Base-by-base conservation (phyloP, 228 moss, liverwort and hornwort species). In the Sphagnum fallax region DNA sequence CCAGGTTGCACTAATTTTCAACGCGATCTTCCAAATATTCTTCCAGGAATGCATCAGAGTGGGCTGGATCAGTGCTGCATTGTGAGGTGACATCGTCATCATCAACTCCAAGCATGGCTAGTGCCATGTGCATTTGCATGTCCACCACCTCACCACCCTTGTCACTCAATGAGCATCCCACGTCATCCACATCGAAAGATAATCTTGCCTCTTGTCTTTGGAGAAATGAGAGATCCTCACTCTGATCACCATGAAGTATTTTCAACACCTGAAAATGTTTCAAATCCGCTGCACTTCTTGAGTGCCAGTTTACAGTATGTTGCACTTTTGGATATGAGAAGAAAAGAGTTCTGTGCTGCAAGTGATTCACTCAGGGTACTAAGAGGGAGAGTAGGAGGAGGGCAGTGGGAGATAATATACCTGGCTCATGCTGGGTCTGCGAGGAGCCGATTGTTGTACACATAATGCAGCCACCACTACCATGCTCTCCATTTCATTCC, bases 371-470 rank as follows among this genome's bases (percentile, higher is more conserved):
- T 32, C 12, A 12, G 12, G 12, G 55, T 3, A 55, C 55, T 12
- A 32, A 32, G 32, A 32, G 32, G 32, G 32, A 2, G 32, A 32
- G 32, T 8, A 55, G 55, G 8, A 55, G 55, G 9, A 8, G 8
- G 55, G 9, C 2, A 1, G 55, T 1, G 4, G 12, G 55, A 55
- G 55, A 55, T 8, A 8, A 4, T 55, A 55, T 65, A 86, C 86
- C 89, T 80, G 87, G 75, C 86, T 89, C 90, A 94, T 92, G 72
- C 82, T 85, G 8, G 98, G 92, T 74, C 98, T 85, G 85, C 90
- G 81, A 51, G 91, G 90, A 63, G 92, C 75, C 64, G 94, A 94
- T 75, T 98, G 92, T 62, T 90, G 82, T 53, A 88, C 85, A 75
- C 98, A 92, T 53, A 98, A 73, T 55, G 90, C 90, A 60, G 98